Base-by-base conservation (phyloP, 805 yeast genomes). In the Scheffersomyces stipitis region DNA sequence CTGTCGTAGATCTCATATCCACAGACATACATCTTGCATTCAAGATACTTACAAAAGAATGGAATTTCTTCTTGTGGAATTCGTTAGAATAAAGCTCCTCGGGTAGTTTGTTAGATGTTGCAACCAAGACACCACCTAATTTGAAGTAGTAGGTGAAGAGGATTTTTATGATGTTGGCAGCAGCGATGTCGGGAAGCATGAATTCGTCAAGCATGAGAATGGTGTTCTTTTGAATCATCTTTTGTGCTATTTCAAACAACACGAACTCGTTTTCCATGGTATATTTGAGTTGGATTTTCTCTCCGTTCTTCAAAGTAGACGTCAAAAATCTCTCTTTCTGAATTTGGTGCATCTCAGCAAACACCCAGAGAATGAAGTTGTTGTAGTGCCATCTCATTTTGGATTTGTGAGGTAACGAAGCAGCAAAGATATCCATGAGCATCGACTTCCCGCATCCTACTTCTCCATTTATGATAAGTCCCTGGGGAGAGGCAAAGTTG, bases 401-500 rank as follows among this genome's bases (percentile, higher is more conserved):
- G 1, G 81, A 73, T 16, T 66, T 62, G 42, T 79, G 77, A 0
- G 89, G 90, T 18, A 83, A 61, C 1, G 82, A 69, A 32, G 67
- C 65, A 1, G 88, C 87, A 60, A 83, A 83, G 15, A 83, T 74
- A 46, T 83, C 88, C 76, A 83, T 75, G 33, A 83, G 55, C 82
- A 83, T 76, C 1, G 86, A 78, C 51, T 83, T 83, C 1, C 90
- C 90, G 46, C 85, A 78, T 0, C 90, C 90, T 3, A 80, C 86
- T 40, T 76, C 84, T 3, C 85, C 86, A 56, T 77, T 78, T 4
- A 80, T 55, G 31, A 80, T 52, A 4, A 83, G 58, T 0, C 90
- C 90, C 38, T 75, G 82, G 0, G 89, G 89, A 0, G 85, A 69
- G 1, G 74, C 66, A 37, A 78, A 64, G 36, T 74, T 65, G 4